phyloP scores from a whole-genome alignment of 208 protist species.

The Wallacemonas collosoma region DNA sequence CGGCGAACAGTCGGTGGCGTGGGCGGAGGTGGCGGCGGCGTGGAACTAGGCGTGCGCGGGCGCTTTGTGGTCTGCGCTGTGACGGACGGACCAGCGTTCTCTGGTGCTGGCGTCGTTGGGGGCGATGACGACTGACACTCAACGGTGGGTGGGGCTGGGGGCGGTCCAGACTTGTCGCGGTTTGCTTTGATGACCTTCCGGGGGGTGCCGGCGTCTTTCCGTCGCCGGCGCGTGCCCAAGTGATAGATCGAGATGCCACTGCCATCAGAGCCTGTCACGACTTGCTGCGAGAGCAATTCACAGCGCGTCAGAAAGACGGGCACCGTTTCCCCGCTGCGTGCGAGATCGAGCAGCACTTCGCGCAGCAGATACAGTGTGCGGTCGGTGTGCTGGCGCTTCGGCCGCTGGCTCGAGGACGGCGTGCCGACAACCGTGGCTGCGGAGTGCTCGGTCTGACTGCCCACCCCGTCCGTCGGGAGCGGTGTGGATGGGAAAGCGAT shows the following conservation, averaged over 20 bases:
- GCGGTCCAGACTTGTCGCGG: conserved; percentile 26
- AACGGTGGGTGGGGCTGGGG: too few relatives aligned
- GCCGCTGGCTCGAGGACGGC: conserved; percentile 19
- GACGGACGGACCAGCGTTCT: not conserved
- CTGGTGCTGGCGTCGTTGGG: not conserved
- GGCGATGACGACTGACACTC: not conserved
- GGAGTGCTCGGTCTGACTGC: not conserved
- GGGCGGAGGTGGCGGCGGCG: not conserved
- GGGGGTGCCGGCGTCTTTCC: conserved; percentile 46
- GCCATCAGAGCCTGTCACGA: conserved; percentile 60
- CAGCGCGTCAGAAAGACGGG: conserved; percentile 80
- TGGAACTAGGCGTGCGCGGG: conserved; percentile 6
- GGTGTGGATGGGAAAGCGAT: not conserved
- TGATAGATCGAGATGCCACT: conserved; percentile 73
- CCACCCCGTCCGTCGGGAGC: not conserved
- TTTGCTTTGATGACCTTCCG: conserved; percentile 57
- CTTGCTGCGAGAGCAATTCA: conserved; percentile 58
- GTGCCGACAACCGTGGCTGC: not conserved
- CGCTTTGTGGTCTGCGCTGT: not conserved
- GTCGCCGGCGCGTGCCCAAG: conserved; percentile 64
- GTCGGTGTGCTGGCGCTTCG: conserved; percentile 52
- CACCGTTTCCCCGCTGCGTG: conserved; percentile 67
- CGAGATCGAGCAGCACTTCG: conserved; percentile 70
- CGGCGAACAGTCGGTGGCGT: not conserved
- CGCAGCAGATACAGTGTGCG: conserved; percentile 75